These are phyloP conservation scores for Diphasiastrum complanatum DNA, from an alignment of 83 land plant genomes.

Conservation along the genomic window DNA sequence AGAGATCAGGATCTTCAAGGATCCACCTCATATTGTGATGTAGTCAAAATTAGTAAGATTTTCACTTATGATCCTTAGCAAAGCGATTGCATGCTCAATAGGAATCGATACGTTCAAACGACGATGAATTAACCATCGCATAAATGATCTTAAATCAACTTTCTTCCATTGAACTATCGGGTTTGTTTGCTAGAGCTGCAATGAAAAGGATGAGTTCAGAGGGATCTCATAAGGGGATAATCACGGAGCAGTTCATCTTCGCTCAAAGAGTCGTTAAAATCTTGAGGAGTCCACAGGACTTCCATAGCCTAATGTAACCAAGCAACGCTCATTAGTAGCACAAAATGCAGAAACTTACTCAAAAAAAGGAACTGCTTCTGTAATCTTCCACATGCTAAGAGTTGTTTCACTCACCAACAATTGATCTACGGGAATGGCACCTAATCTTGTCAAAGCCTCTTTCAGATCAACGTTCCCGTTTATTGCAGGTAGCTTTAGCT, in stretches of 20 bases:
- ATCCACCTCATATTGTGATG: too few relatives aligned
- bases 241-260: constrained; percentile 7
- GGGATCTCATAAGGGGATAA: constrained; percentile 4
- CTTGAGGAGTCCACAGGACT: constrained; percentile 15
- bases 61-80: too few relatives aligned
- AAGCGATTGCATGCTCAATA: too few relatives aligned
- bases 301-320: constrained; percentile 7
- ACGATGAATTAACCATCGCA: too few relatives aligned
- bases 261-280: background rate
- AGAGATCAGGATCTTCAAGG: too few relatives aligned
- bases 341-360: background rate
- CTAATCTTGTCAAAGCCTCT: constrained; percentile 5
- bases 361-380: too few relatives aligned
- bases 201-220: too few relatives aligned
- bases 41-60: too few relatives aligned
- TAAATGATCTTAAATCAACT: too few relatives aligned
- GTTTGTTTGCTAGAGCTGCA: too few relatives aligned
- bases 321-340: background rate
- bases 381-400: background rate
- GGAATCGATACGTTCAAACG: too few relatives aligned
- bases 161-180: too few relatives aligned
- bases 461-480: constrained; percentile 12
- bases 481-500: constrained; percentile 3
- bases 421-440: constrained; percentile 2
- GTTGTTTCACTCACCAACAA: background rate